Conservation (phyloP, 306 rosid species). For the Pterocarpus macrocarpus region DNA sequence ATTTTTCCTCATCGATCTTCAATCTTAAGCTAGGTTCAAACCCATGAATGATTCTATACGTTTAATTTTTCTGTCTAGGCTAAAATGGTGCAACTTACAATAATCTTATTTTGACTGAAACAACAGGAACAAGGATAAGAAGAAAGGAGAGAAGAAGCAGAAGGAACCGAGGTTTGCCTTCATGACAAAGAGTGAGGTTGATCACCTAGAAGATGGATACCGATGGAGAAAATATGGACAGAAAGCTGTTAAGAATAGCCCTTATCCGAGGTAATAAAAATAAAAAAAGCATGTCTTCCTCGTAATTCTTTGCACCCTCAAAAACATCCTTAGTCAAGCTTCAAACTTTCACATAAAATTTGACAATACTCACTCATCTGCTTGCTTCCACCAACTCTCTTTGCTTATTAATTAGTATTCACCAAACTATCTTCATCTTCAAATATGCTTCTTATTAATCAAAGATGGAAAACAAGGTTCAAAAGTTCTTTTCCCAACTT, state of each 20-base stretch:
- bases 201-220: constrained; percentile 91
- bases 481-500: not conserved
- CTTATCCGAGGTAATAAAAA: constrained; percentile 72
- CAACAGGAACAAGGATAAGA: constrained; percentile 64
- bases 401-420: not conserved
- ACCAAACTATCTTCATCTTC: not conserved
- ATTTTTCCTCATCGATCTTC: not conserved
- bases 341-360: constrained; percentile 13
- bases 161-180: constrained; percentile 84
- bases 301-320: constrained; percentile 23
- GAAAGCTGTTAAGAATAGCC: constrained; percentile 89
- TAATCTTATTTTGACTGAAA: not conserved
- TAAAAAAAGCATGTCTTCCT: not conserved
- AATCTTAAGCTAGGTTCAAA: too few relatives aligned
- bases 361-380: not conserved
- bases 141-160: constrained; percentile 79
- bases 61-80: not conserved
- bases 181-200: constrained; percentile 94
- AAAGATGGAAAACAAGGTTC: not conserved
- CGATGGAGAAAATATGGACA: constrained; percentile 96
- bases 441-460: not conserved
- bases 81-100: constrained; percentile 47
- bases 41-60: too few relatives aligned
- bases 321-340: not conserved
- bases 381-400: not conserved